Evolutionary conservation across 1,284 basidiomycete species (phyloP).

Genomic region (Termitomyces sp.): DNA sequence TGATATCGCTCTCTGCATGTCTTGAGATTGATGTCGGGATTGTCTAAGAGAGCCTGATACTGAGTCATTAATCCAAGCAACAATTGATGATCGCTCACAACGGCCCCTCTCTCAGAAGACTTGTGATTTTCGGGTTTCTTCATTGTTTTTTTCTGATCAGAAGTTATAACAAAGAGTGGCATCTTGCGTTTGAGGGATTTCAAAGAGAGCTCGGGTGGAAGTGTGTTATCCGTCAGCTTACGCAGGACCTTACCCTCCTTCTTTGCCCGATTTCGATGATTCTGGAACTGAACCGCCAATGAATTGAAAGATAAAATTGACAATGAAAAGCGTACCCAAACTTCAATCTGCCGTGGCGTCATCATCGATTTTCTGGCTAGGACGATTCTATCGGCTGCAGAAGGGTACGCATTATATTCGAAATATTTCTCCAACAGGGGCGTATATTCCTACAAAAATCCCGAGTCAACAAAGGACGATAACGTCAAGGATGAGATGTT

Average conservation of each 20-base stretch:
- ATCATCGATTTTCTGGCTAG: conserved; percentile 44
- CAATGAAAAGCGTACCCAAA: conserved; percentile 50
- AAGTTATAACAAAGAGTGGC: conserved; percentile 12
- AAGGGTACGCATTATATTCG: conserved; percentile 44
- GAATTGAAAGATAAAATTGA: not conserved
- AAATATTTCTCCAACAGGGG: conserved; percentile 50
- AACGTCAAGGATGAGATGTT: too few relatives aligned
- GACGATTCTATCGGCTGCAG: conserved; percentile 35
- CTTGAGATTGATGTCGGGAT: too few relatives aligned
- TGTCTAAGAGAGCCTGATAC: too few relatives aligned
- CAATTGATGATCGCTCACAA: too few relatives aligned
- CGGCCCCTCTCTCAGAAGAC: too few relatives aligned
- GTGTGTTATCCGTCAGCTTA: conserved; percentile 10
- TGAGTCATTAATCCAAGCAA: too few relatives aligned
- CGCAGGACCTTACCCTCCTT: conserved; percentile 21
- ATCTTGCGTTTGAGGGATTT: conserved; percentile 15
- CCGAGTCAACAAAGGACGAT: too few relatives aligned
- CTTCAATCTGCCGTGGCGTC: conserved; percentile 49
- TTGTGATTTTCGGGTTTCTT: too few relatives aligned
- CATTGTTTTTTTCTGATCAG: too few relatives aligned
- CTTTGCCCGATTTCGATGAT: conserved; percentile 38
- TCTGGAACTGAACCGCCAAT: conserved; percentile 37
- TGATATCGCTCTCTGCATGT: too few relatives aligned
- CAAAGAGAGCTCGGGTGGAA: conserved; percentile 18
- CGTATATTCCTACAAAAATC: conserved; percentile 45